Evolutionary conservation across 371 early-diverging fungal species (phyloP), one percentile per base, ranked within the genome.

Genomic region (Funneliformis caledonium): DNA sequence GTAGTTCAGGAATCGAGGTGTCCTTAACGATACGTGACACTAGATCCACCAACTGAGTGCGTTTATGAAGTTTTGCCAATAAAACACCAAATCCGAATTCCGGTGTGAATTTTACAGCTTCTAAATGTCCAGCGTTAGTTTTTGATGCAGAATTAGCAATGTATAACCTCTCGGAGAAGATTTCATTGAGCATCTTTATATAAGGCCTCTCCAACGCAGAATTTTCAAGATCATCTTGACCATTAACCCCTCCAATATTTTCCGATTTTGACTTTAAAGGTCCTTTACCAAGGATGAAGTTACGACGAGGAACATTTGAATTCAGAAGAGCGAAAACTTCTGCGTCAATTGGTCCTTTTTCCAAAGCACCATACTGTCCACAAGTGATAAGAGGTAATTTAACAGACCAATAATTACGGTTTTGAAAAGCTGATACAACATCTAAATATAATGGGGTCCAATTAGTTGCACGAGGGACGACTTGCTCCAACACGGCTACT

Each of bases 51-150:
- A 94, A 91, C 59, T 90, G 91, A 67, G 88, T 83, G 72, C 95
- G 96, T 76, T 89, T 86, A 82, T 92, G 94, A 80, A 93, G 88
- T 82, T 90, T 88, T 72, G 88, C 89, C 19, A 95, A 81, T 61
- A 94, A 84, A 72, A 89, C 88, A 79, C 96, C 96, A 80, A 94
- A 95, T 47, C 96, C 97, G 85, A 91, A 96, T 87, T 96, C 96
- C 67, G 95, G 96, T 62, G 90, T 91, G 60, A 92, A 87, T n/a
- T 89, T 83, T 80, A 89, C 82, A 69, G 89, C 88, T 74, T 89
- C 90, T 87, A 88, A 86, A 82, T 91, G 87, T n/a, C 48, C 77
- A 31, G 65, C 91, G 85, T 70, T 82, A 45, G 68, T 84, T 83
- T 78, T 87, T 83, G 81, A 83, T 48, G 87, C 80, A 1, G 90